Evolutionary conservation across 768 basidiomycete genomes (phyloP), one percentile per base, ranked within the genome.

Genomic region (Rhodotorula paludigena): DNA sequence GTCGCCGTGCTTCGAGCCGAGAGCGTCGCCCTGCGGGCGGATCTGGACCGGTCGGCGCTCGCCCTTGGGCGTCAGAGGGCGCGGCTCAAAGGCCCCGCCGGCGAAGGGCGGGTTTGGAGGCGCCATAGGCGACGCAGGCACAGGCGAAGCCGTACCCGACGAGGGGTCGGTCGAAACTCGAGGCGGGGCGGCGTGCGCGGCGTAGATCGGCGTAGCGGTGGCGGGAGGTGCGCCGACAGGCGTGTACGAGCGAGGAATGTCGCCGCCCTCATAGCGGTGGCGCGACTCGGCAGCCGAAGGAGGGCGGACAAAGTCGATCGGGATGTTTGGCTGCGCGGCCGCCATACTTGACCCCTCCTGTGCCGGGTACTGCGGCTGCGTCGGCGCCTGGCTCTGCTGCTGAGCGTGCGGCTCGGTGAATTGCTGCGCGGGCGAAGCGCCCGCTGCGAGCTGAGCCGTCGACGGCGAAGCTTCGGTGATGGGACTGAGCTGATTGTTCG

Each of bases 1-100:
- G 56, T 71, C 70, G 35, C 70, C 70, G 56, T 71, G 41, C 54
- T 61, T 71, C 45, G 52, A 56, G 0, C 67, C 67, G 52, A 68
- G 62, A 18, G 44, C 48, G 15, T 47, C 62, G 15, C 45, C 28
- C 28, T 11, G 16, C 9, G 56, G 51, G 11, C 39, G 52, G 39
- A 68, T 63, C 57, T 63, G 63, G 44, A 68, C 60, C 18, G 67
- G 62, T 0, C 58, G 57, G 20, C 67, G 63, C 21, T 38, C 16
- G 30, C 39, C 8, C 36, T 38, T 44, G 4, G 62, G 47, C 38
- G 62, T 55, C n/a, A 68, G 36, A n/a, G 67, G 57, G 21, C 62
- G 62, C 18, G 67, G 67, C 33, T 63, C 67, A 33, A 64, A 64
- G 25, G 38, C 20, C 42, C 60, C 25, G 23, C 35, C 41, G 28